Evolutionary conservation across 2,329 filamentous ascomycete species (phyloP).

Genomic region (Botrytis medusae): DNA sequence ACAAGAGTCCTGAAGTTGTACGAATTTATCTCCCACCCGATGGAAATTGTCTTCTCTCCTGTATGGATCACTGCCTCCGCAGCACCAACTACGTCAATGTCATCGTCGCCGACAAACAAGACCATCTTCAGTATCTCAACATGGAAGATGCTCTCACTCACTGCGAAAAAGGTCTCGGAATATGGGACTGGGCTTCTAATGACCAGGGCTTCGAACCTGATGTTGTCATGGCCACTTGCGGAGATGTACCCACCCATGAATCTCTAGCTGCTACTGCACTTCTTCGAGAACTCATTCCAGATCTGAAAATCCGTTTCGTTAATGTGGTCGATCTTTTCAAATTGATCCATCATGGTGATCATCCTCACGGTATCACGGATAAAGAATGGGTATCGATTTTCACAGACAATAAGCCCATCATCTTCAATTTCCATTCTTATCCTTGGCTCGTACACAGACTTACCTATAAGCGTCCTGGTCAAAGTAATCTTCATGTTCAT

Average conservation of each 20-base stretch:
- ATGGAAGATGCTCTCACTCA: conserved; percentile 73
- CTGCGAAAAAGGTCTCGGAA: conserved; percentile 75
- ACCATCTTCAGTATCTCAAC: conserved; percentile 72
- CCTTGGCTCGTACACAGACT: conserved; percentile 77
- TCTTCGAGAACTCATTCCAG: conserved; percentile 67
- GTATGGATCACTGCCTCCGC: conserved; percentile 73
- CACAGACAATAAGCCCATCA: conserved; percentile 68
- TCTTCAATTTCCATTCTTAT: conserved; percentile 86
- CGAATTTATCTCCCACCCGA: conserved; percentile 80
- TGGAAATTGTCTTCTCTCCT: conserved; percentile 73
- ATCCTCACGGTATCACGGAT: conserved; percentile 71
- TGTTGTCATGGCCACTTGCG: conserved; percentile 73
- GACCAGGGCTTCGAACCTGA: conserved; percentile 69
- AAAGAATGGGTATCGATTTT: conserved; percentile 68
- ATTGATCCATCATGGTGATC: conserved; percentile 66
- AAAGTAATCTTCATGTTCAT: conserved; percentile 67
- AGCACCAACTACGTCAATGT: conserved; percentile 80
- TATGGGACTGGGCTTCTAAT: conserved; percentile 76
- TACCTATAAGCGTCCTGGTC: conserved; percentile 72
- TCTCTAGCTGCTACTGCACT: conserved; percentile 72
- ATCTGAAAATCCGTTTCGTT: conserved; percentile 74
- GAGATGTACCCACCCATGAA: conserved; percentile 73
- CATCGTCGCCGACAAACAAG: conserved; percentile 76
- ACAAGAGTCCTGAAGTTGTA: conserved; percentile 77
- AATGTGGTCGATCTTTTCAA: conserved; percentile 82